Evolutionary conservation across 768 basidiomycete genomes (phyloP).

Genomic region (Myochromella boudieri): DNA sequence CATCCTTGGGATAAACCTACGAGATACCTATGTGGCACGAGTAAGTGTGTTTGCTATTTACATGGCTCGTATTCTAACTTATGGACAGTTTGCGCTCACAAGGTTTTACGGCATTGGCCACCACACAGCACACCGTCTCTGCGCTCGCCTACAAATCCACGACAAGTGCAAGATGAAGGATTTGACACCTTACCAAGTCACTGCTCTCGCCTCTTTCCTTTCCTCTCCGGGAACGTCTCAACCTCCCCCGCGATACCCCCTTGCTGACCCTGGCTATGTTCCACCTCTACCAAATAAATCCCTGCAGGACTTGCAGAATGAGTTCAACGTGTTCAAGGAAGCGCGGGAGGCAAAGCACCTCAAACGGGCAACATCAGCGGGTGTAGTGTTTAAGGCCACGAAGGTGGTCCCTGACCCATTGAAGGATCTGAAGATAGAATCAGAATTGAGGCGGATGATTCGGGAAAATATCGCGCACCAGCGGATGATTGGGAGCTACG

Average conservation of each 20-base stretch:
- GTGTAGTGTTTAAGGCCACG: constrained; percentile 15
- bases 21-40: constrained; percentile 73
- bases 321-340: constrained; percentile 32
- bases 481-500: constrained; percentile 91
- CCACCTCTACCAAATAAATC: constrained; percentile 46
- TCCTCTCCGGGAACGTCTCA: constrained; percentile 83
- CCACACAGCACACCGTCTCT: constrained; percentile 73
- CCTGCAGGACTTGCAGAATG: constrained; percentile 37
- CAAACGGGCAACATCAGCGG: constrained; percentile 22
- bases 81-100: constrained; percentile 81
- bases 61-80: neutral
- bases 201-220: constrained; percentile 89
- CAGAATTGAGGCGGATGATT: constrained; percentile 78
- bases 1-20: constrained; percentile 81
- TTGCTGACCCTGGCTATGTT: constrained; percentile 55
- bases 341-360: constrained; percentile 30
- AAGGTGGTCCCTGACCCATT: constrained; percentile 54
- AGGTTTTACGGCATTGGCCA: constrained; percentile 87
- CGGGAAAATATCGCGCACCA: constrained; percentile 92
- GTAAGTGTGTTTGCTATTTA: constrained; percentile 53
- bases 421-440: constrained; percentile 79
- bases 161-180: constrained; percentile 78
- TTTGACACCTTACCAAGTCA: constrained; percentile 85
- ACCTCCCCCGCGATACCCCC: constrained; percentile 62
- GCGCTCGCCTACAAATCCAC: constrained; percentile 92